phyloP scores from a whole-genome alignment of 345 rosid species.

The Gossypium anomalum region DNA sequence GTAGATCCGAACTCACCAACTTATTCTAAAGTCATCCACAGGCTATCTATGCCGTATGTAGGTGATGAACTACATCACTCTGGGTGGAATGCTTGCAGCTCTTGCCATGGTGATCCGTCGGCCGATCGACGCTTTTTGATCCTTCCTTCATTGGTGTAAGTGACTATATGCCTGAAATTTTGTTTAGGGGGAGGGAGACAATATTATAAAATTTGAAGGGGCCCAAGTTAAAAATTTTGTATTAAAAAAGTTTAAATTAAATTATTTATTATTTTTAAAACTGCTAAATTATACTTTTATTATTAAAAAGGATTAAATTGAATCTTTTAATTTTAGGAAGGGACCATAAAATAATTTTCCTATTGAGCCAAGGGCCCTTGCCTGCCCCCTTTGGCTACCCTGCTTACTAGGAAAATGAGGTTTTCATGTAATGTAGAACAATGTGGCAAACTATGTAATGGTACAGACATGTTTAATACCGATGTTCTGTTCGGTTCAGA shows the following conservation, averaged over 20 bases:
- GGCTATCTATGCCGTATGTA: constrained; percentile 61
- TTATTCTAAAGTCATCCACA: constrained; percentile 66
- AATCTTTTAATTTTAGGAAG: no score
- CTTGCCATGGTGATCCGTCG: constrained; percentile 88
- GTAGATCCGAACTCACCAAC: constrained; percentile 72
- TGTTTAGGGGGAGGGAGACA: no score
- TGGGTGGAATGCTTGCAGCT: constrained; percentile 96
- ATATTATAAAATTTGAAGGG: no score
- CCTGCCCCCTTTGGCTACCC: no score
- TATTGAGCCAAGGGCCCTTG: no score
- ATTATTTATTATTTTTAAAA: no score
- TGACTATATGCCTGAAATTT: background rate
- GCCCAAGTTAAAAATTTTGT: no score
- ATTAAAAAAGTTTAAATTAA: no score
- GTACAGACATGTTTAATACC: background rate
- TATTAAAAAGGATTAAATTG: no score
- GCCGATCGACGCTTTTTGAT: constrained; percentile 59
- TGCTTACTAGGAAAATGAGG: no score
- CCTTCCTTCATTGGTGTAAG: constrained; percentile 48
- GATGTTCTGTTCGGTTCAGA: constrained; percentile 31
- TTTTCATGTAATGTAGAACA: background rate
- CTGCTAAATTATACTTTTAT: no score
- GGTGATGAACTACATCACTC: constrained; percentile 94
- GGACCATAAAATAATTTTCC: no score
- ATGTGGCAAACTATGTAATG: background rate